Base-by-base conservation (phyloP, 345 rosid species). In the Zanthoxylum bungeanum region DNA sequence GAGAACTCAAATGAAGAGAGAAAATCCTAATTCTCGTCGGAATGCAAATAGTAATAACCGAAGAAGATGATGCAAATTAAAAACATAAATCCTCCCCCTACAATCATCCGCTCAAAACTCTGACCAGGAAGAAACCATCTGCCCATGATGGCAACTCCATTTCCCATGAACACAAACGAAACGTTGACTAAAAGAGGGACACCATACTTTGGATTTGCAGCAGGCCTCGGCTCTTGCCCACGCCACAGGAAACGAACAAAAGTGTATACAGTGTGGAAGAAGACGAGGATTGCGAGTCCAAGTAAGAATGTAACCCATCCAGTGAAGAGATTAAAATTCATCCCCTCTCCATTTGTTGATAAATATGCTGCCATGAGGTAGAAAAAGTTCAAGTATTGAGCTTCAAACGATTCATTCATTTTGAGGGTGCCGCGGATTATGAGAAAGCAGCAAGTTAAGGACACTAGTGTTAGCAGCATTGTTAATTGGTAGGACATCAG, bases 91-190 rank as follows among this genome's bases (percentile, higher is more conserved):
- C 60, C 58, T 2, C 28, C 46, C 11, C 68, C 74, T 0, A 33
- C 16, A 42, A 12, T 42, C 47, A 3, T 42, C 47, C 47, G 4
- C 14, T 42, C 47, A 42, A 42, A 42, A 42, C 47, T 3, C 47
- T 42, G 16, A 42, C 47, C 14, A 4, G 75, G 72, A 68, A 71
- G 24, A 46, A 67, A 64, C 17, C 65, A 14, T 68, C 74, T 62
- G 28, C 60, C 79, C 8, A 64, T 22, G 19, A 77, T 34, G 3
- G 72, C 70, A 0, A 72, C 25, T 17, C 81, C 79, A 19, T 67
- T 74, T 19, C 60, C 72, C 39, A 64, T 51, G 17, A 74, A 59
- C 0, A 50, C 0, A 70, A 59, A 46, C 3, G 70, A 40, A 33
- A 69, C 30, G 25, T 69, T 70, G 7, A 49, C 37, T 49, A 7